Evolutionary conservation across 495 filamentous ascomycete species (phyloP).

Genomic region (Aspergillus taichungensis): DNA sequence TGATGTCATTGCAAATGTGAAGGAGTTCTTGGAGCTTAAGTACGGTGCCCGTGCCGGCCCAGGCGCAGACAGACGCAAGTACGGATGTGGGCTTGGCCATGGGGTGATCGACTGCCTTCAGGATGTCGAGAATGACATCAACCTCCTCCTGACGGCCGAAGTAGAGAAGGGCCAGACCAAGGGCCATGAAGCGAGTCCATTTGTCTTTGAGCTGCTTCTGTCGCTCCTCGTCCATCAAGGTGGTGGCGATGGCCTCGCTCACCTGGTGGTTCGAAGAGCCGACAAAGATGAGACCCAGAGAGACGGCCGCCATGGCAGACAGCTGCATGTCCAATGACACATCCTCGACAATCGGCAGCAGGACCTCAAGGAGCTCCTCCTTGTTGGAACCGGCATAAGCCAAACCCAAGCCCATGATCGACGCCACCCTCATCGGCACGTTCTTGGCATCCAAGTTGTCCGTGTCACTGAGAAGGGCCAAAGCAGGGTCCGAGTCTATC

Average conservation of each 20-base stretch:
- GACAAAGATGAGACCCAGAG: constrained; percentile 85
- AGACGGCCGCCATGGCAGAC: constrained; percentile 90
- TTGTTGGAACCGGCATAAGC: constrained; percentile 89
- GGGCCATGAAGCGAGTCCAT: constrained; percentile 92
- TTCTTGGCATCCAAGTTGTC: constrained; percentile 71
- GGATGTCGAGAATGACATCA: constrained; percentile 85
- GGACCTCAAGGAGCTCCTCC: constrained; percentile 66
- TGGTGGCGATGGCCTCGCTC: constrained; percentile 78
- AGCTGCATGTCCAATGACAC: constrained; percentile 82
- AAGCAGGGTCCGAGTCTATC: constrained; percentile 73
- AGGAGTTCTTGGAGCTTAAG: constrained; percentile 93
- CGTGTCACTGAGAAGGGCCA: constrained; percentile 72
- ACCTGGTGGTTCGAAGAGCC: constrained; percentile 85
- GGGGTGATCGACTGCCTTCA: constrained; percentile 92
- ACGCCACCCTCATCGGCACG: constrained; percentile 62
- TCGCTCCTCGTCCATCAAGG: constrained; percentile 84
- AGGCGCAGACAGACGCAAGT: constrained; percentile 90
- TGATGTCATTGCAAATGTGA: constrained; percentile 94
- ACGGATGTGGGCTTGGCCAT: constrained; percentile 87
- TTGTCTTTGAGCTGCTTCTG: constrained; percentile 86
- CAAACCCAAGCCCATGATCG: constrained; percentile 93
- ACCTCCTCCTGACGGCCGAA: constrained; percentile 97
- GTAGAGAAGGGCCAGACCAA: constrained; percentile 88
- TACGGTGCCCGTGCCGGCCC: constrained; percentile 94
- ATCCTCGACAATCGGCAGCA: constrained; percentile 81